Percentiles rank a stretch among this genome's conserved stretches.
phyloP scores from a whole-genome alignment of 148 eudicot genomes.

The Silene uniflora region DNA sequence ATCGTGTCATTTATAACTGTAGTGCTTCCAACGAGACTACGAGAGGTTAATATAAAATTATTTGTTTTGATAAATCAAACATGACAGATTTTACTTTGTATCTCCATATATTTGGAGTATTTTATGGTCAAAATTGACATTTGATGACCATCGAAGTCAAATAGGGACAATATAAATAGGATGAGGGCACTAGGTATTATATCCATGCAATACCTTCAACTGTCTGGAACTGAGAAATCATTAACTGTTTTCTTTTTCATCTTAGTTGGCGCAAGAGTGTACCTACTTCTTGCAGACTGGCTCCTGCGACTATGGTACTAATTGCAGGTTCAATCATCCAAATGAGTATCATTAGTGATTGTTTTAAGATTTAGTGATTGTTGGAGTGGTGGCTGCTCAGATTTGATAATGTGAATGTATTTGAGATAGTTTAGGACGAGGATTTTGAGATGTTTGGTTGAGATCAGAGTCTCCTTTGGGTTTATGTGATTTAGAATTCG shows the following conservation, averaged over 20 bases:
- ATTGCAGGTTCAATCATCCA: conserved; percentile 58
- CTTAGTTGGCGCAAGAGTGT: conserved; percentile 58
- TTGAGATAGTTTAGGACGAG: no score
- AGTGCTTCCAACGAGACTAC: no score
- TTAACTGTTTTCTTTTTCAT: conserved; percentile 5
- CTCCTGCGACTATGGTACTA: conserved; percentile 53
- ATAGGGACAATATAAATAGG: not conserved
- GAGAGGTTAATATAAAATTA: no score
- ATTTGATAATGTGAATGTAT: no score
- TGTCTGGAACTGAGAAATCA: not conserved
- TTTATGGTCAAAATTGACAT: not conserved
- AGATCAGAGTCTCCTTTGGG: no score
- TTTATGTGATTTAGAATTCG: no score
- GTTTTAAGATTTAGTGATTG: no score
- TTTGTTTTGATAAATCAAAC: no score
- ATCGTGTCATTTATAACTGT: no score
- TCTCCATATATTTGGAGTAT: not conserved
- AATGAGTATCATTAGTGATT: no score
- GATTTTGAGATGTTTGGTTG: no score
- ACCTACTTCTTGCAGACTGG: conserved; percentile 61
- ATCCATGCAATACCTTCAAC: not conserved
- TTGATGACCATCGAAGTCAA: not conserved
- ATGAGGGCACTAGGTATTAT: not conserved
- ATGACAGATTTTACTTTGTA: not conserved
- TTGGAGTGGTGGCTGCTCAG: no score